Conservation (phyloP, 768 basidiomycete species). For the Pseudohyphozyma bogoriensis region DNA sequence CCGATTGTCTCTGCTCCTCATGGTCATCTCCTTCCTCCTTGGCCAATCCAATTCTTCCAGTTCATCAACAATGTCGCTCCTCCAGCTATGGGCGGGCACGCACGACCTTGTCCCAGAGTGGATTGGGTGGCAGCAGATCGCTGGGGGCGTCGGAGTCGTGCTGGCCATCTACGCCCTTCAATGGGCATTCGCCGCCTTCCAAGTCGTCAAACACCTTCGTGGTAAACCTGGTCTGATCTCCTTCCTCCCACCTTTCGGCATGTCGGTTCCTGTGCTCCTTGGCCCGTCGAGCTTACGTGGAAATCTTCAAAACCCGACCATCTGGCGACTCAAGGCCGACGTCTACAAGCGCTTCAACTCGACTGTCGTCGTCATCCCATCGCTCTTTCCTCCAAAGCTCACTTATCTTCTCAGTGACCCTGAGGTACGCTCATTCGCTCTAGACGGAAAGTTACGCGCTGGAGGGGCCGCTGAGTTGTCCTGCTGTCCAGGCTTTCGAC, state of each 20-base stretch:
- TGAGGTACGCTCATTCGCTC: neutral
- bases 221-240: slow-evolving; percentile 17
- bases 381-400: slow-evolving; percentile 1
- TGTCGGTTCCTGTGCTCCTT: neutral
- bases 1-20: no score
- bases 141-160: no score
- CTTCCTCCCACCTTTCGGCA: slow-evolving; percentile 2
- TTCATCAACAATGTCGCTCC: no score
- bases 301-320: neutral
- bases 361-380: slow-evolving; percentile 4
- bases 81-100: no score
- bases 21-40: no score
- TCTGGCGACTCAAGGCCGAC: neutral
- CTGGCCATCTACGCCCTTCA: no score
- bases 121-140: no score
- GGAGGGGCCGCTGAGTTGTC: neutral
- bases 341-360: slow-evolving; percentile 6
- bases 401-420: slow-evolving; percentile 3
- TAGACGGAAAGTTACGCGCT: neutral
- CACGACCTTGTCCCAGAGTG: no score
- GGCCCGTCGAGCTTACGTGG: neutral
- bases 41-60: no score
- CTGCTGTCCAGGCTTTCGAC: slow-evolving; percentile 1
- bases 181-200: no score
- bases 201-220: no score